Base-by-base conservation (phyloP, 2,329 filamentous ascomycete species). In the Phoma herbarum region DNA sequence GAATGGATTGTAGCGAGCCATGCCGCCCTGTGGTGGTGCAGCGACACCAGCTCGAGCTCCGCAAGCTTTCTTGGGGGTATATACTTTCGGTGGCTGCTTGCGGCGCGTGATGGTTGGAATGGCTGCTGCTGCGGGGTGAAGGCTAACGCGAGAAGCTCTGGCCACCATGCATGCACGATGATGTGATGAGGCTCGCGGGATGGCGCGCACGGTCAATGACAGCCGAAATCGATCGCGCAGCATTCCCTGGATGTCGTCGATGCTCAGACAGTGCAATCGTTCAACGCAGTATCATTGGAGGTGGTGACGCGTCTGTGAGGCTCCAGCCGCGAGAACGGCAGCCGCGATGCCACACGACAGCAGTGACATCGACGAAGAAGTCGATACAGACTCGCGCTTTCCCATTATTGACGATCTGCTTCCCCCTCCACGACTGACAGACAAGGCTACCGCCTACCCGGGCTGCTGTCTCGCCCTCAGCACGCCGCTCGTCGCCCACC, bases 1-100 rank as follows among this genome's bases (percentile, higher is more conserved):
- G 71, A 97, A 69, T 5, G 81, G 82, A 61, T 79, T 79, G 44
- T 69, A 68, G 58, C 73, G 74, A 62, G 70, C 73, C 75, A 77
- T 77, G 56, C 31, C 39, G 60, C 56, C 61, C 63, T 48, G 52
- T 31, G 44, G 51, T 42, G 59, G 41, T 63, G 52, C 44, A 45
- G 28, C 35, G 54, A 58, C 47, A 41, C 41, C 25, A 46, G 49
- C 41, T 49, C 48, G 47, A 50, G 59, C 59, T 61, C 43, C 44
- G 43, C 39, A 45, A 57, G 49, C 45, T 60, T 47, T 23, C 16
- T 52, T 55, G 35, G 22, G 16, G 23, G 16, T 25, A 41, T 22
- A 18, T 41, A 42, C 14, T 18, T 18, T 28, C 26, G 22, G 43
- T 54, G 56, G 55, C 59, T 59, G 59, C 41, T 65, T 52, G 54